Evolutionary conservation across 108 stramenopile species (phyloP).

Genomic region (Skeletonema tropicum): DNA sequence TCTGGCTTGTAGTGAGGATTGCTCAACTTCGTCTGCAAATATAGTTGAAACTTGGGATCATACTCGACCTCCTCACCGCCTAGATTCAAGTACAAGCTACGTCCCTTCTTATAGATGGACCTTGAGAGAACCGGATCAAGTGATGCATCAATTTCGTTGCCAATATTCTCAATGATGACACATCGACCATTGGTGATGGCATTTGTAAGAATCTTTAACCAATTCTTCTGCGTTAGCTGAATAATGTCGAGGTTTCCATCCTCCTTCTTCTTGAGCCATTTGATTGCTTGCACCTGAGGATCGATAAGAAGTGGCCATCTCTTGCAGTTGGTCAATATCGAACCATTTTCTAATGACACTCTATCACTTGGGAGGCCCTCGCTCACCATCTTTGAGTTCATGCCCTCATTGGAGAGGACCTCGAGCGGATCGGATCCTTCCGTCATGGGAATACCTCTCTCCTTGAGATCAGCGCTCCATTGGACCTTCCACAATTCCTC

Average conservation of each 20-base stretch:
- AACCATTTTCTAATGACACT: slow-evolving; percentile 89
- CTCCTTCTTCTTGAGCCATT: slow-evolving; percentile 87
- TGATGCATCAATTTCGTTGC: slow-evolving; percentile 88
- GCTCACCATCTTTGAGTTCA: slow-evolving; percentile 80
- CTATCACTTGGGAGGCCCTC: slow-evolving; percentile 92
- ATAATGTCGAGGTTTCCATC: slow-evolving; percentile 60
- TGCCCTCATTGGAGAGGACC: slow-evolving; percentile 82
- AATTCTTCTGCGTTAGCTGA: slow-evolving; percentile 86
- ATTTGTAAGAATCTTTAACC: slow-evolving; percentile 68
- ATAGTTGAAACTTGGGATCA: slow-evolving; percentile 84
- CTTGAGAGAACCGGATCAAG: slow-evolving; percentile 89
- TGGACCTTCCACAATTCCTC: slow-evolving; percentile 70
- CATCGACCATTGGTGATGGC: slow-evolving; percentile 84
- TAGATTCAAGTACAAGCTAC: slow-evolving; percentile 75
- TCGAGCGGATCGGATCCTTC: slow-evolving; percentile 81
- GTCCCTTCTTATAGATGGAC: slow-evolving; percentile 87
- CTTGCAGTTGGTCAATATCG: slow-evolving; percentile 87
- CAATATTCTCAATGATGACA: slow-evolving; percentile 91
- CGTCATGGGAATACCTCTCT: slow-evolving; percentile 74
- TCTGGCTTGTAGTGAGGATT: slow-evolving; percentile 96
- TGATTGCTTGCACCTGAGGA: slow-evolving; percentile 89
- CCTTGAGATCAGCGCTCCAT: slow-evolving; percentile 78
- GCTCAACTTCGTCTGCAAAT: slow-evolving; percentile 89
- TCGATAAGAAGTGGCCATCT: slow-evolving; percentile 89
- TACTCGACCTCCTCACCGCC: slow-evolving; percentile 93